phyloP scores from a whole-genome alignment of 345 rosid species.

The Conringia planisiliqua region DNA sequence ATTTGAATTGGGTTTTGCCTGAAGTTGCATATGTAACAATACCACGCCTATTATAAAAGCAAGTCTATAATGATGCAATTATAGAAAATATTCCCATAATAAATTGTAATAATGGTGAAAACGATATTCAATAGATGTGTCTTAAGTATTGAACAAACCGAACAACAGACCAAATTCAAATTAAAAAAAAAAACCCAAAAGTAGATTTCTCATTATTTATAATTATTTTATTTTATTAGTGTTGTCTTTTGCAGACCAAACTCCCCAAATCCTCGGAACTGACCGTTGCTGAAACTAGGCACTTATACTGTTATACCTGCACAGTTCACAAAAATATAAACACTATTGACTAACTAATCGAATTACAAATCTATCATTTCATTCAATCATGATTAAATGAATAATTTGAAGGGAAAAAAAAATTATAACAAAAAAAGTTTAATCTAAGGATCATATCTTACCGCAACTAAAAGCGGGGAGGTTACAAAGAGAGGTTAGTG shows the following conservation, averaged over 20 bases:
- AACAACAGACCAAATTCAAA: conserved; percentile 7
- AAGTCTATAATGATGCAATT: conserved; percentile 18
- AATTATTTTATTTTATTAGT: conserved; percentile 7
- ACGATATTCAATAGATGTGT: conserved; percentile 13
- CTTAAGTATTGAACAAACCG: conserved; percentile 12
- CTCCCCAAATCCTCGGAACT: conserved; percentile 28
- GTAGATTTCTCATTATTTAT: background rate
- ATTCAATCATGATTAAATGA: background rate
- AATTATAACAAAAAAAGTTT: background rate
- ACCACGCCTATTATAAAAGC: conserved; percentile 23
- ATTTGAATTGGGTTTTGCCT: conserved; percentile 18
- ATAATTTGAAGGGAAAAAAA: background rate
- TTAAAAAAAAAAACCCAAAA: background rate
- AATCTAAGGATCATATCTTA: background rate
- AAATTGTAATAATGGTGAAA: conserved; percentile 14
- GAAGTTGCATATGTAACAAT: background rate
- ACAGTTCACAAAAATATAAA: conserved; percentile 6
- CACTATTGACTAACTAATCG: background rate
- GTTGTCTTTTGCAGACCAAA: conserved; percentile 27
- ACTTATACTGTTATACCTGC: conserved; percentile 20
- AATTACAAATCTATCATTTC: background rate
- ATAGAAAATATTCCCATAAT: conserved; percentile 17
- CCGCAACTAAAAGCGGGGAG: conserved; percentile 33
- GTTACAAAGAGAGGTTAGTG: conserved; percentile 30
- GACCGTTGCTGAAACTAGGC: conserved; percentile 24